These are phyloP conservation scores for Helminthosporium solani DNA, from an alignment of 2,329 filamentous ascomycete genomes.

Conservation along the genomic window DNA sequence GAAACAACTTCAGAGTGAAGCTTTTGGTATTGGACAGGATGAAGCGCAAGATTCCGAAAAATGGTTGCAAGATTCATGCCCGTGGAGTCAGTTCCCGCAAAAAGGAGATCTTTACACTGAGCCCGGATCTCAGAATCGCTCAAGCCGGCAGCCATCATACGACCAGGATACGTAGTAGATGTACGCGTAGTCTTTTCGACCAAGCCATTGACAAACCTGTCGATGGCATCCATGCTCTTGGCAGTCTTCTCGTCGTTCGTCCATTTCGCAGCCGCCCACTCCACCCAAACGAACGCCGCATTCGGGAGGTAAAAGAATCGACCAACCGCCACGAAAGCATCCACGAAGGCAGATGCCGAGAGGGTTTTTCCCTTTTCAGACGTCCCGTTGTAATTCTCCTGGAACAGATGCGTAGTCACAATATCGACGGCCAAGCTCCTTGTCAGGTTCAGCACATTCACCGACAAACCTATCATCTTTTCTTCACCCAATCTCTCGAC, in stretches of 20 bases:
- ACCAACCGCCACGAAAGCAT: conserved; percentile 56
- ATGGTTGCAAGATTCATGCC: conserved; percentile 32
- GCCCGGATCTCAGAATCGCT: conserved; percentile 48
- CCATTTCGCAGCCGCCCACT: conserved; percentile 40
- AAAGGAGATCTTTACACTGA: conserved; percentile 54
- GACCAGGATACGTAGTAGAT: conserved; percentile 51
- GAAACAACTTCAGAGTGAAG: conserved; percentile 21
- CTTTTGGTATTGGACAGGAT: conserved; percentile 20
- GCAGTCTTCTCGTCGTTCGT: conserved; percentile 35
- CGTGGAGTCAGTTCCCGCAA: conserved; percentile 33
- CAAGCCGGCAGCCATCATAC: conserved; percentile 49
- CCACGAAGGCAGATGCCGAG: conserved; percentile 54
- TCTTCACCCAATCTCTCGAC: conserved; percentile 44
- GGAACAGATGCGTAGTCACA: conserved; percentile 57
- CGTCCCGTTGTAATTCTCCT: conserved; percentile 52
- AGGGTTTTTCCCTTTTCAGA: conserved; percentile 34
- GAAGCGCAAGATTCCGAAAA: conserved; percentile 17
- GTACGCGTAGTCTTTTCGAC: conserved; percentile 36
- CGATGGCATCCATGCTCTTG: conserved; percentile 44
- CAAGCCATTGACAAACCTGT: conserved; percentile 46
- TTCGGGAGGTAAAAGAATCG: conserved; percentile 57
- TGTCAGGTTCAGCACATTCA: conserved; percentile 54
- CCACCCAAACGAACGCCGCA: conserved; percentile 43
- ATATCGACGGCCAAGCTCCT: conserved; percentile 56
- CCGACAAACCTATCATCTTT: conserved; percentile 25